Percentiles rank a stretch among this genome's conserved stretches.
phyloP scores from a whole-genome alignment of 805 yeast species.

The Candida alai region DNA sequence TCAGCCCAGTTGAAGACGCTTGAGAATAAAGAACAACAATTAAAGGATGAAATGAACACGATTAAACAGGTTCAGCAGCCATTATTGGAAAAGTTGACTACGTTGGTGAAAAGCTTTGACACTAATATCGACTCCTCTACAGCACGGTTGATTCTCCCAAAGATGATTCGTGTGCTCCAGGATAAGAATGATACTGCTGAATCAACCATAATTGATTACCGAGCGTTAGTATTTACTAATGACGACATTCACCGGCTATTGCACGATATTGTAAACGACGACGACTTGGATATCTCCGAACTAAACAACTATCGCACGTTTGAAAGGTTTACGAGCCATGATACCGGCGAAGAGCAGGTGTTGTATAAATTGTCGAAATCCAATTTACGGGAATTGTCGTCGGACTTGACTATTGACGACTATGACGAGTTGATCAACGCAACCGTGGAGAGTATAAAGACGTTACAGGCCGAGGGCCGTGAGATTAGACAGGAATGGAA shows the following conservation, averaged over 20 bases:
- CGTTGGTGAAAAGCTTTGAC: constrained; percentile 21
- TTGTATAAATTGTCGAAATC: constrained; percentile 23
- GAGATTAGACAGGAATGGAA: constrained; percentile 34
- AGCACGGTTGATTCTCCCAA: constrained; percentile 1
- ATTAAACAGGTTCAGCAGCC: constrained; percentile 32
- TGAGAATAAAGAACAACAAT: constrained; percentile 10
- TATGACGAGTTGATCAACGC: constrained; percentile 27
- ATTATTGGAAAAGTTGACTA: constrained; percentile 30
- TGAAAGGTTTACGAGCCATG: constrained; percentile 14
- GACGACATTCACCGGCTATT: no score
- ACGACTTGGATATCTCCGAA: constrained; percentile 14
- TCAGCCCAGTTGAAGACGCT: constrained; percentile 19
- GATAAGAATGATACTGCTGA: constrained; percentile 2
- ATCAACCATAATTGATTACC: constrained; percentile 12
- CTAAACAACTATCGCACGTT: constrained; percentile 19
- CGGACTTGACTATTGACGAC: constrained; percentile 20
- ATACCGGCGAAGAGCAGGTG: constrained; percentile 18
- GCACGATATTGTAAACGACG: constrained; percentile 16
- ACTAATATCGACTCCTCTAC: constrained; percentile 10
- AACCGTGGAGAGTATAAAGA: constrained; percentile 23
- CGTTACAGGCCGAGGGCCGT: constrained; percentile 27
- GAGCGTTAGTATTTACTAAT: constrained; percentile 15
- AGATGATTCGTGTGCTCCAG: no score
- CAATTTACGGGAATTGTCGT: constrained; percentile 16
- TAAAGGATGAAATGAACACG: constrained; percentile 20